phyloP scores from a whole-genome alignment of 352 stramenopile species.

The Blastocystis sp. region DNA sequence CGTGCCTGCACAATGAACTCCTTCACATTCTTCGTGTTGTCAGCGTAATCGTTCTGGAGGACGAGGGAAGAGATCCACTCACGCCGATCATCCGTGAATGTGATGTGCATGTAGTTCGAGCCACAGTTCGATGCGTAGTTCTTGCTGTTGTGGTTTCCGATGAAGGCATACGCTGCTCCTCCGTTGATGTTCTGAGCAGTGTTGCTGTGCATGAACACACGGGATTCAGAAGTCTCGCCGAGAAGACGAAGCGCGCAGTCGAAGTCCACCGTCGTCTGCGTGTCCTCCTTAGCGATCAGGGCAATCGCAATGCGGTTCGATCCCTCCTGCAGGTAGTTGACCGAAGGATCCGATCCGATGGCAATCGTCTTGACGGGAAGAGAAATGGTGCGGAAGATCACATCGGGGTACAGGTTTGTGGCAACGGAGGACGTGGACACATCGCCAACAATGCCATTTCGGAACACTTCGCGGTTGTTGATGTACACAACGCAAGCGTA shows the following conservation, averaged over 20 bases:
- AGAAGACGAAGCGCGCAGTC: neutral
- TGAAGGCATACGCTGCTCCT: neutral
- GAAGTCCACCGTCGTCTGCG: neutral
- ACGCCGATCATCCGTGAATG: neutral
- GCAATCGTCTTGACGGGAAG: neutral
- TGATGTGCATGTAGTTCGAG: too few relatives aligned
- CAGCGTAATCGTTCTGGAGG: neutral
- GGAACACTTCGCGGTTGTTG: conserved; percentile 1
- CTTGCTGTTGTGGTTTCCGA: neutral
- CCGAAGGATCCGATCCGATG: neutral
- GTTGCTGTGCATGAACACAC: neutral
- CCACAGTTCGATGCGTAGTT: conserved; percentile 10
- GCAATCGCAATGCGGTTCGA: neutral
- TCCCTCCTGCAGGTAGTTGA: neutral
- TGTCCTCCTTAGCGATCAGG: neutral
- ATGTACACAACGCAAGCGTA: conserved; percentile 19
- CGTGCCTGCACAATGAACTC: conserved; percentile 18
- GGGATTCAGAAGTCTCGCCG: neutral
- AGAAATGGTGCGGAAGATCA: conserved; percentile 18
- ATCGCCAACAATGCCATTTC: neutral
- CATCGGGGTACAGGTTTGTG: neutral
- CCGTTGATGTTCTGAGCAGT: neutral
- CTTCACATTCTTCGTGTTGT: neutral
- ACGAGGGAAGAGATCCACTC: too few relatives aligned
- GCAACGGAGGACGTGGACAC: neutral